Base-by-base conservation (phyloP, 345 rosid species). In the Bretschneidera sinensis region DNA sequence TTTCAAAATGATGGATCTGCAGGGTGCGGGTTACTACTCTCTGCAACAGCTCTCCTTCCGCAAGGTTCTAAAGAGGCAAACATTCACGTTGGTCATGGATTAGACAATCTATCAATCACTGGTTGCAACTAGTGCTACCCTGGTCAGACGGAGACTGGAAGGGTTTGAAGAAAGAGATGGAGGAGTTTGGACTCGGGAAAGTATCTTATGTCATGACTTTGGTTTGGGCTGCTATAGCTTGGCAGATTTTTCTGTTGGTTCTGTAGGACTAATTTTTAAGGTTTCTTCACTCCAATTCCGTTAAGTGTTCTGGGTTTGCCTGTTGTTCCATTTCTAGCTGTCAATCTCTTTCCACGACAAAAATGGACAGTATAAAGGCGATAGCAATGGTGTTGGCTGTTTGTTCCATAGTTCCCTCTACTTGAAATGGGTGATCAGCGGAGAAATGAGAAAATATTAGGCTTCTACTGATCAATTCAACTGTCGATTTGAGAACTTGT, bases 141-240 rank as follows among this genome's bases (percentile, higher is more conserved):
- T 72, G 54, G 66, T 83, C 25, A 85, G 87, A 47, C 67, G 81
- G 86, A 0, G 92, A 88, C 22, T 81, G 89, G 85, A 67, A 64
- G 18, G 69, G 56, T 35, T 31, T 81, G 13, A 50, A 45, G 4
- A 34, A 24, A 24, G 89, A 85, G 67, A 81, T 85, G 86, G 56
- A 71, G 13, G 81, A 14, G 51, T 83, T 63, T 52, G 39, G 71
- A 55, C 51, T 70, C 0, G 96, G 92, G 50, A 73, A 79, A 50
- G 66, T 50, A 0, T 64, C 83, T 0, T 83, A 88, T n/a, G 18
- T 78, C 54, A 53, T 83, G 81, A 78, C 21, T 51, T 58, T 88
- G 56, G 56, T 64, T 21, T 71, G 84, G 48, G 68, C 69, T 35
- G 73, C 82, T 28, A 68, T 85, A 49, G 20, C 62, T 0, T 80